Percentiles rank a stretch among this genome's conserved stretches.
phyloP scores from a whole-genome alignment of 2,329 filamentous ascomycete species.

The Cercospora zeae-maydis region DNA sequence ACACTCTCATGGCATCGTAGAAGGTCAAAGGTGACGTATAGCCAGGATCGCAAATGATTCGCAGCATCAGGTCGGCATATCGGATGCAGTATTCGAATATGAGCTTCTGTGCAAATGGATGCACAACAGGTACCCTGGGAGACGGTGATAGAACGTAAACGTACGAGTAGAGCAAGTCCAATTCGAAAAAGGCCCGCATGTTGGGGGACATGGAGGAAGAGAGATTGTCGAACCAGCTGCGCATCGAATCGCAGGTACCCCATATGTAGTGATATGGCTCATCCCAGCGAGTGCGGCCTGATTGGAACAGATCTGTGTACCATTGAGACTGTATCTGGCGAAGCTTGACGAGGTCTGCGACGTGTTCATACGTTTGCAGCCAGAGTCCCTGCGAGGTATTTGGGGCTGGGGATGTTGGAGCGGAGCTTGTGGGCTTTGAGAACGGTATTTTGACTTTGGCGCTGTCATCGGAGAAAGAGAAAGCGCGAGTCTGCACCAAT shows the following conservation, averaged over 20 bases:
- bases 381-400: conserved; percentile 41
- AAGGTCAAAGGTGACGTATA: conserved; percentile 73
- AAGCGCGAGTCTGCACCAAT: conserved; percentile 79
- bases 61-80: conserved; percentile 67
- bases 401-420: conserved; percentile 24
- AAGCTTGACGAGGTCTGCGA: conserved; percentile 74
- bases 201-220: conserved; percentile 61
- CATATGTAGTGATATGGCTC: conserved; percentile 70
- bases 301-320: conserved; percentile 86
- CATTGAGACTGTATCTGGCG: conserved; percentile 82
- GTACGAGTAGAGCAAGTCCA: conserved; percentile 87
- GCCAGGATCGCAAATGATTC: conserved; percentile 58
- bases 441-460: conserved; percentile 75
- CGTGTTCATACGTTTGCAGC: conserved; percentile 61
- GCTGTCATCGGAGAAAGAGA: conserved; percentile 90
- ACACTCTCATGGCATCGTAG: conserved; percentile 80
- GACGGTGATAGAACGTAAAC: conserved; percentile 85
- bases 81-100: conserved; percentile 27
- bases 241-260: conserved; percentile 72
- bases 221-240: conserved; percentile 75
- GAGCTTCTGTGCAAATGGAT: conserved; percentile 64
- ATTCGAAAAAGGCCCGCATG: conserved; percentile 73
- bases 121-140: conserved; percentile 66
- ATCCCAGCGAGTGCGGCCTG: conserved; percentile 63
- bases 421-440: conserved; percentile 30